Conservation (phyloP, 2,329 filamentous ascomycete species). For the Tolypocladium tropicale region DNA sequence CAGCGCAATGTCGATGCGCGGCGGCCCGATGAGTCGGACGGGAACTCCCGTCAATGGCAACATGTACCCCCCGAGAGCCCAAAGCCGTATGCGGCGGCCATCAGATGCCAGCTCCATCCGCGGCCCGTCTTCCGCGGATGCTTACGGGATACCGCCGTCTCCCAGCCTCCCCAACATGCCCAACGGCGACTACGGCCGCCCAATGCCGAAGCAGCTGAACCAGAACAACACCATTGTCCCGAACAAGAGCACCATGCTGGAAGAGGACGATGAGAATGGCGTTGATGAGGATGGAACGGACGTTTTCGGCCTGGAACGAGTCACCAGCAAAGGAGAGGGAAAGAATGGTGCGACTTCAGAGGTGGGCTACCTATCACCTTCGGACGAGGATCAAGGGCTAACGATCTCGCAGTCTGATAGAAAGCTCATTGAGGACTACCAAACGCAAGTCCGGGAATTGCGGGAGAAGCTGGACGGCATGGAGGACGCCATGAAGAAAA, state of each 20-base stretch:
- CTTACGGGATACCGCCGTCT: conserved; percentile 47
- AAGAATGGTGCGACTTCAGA: conserved; percentile 24
- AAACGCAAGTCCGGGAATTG: conserved; percentile 64
- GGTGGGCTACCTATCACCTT: conserved; percentile 18
- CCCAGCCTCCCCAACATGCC: conserved; percentile 46
- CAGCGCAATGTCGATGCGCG: conserved; percentile 57
- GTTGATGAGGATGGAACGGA: conserved; percentile 38
- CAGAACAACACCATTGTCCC: conserved; percentile 95
- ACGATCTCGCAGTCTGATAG: conserved; percentile 45
- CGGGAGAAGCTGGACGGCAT: conserved; percentile 63
- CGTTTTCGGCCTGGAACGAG: conserved; percentile 40
- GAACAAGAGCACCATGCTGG: conserved; percentile 95
- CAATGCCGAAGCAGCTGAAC: conserved; percentile 71
- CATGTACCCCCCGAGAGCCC: conserved; percentile 38
- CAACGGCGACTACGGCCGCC: conserved; percentile 60
- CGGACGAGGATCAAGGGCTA: conserved; percentile 4
- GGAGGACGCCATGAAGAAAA: conserved; percentile 58
- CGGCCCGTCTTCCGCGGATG: conserved; percentile 30
- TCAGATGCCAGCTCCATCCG: conserved; percentile 55
- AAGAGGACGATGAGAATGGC: conserved; percentile 73
- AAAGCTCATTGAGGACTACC: conserved; percentile 68
- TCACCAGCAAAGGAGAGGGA: conserved; percentile 16
- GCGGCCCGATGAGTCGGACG: conserved; percentile 46
- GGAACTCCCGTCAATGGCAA: conserved; percentile 53
- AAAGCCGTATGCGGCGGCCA: conserved; percentile 43